A percentile compares a stretch with the other conserved stretches of the same genome.
These are phyloP conservation scores for Fimicolochytrium jonesii DNA, from an alignment of 192 early-diverging fungal species.

Conservation along the genomic window DNA sequence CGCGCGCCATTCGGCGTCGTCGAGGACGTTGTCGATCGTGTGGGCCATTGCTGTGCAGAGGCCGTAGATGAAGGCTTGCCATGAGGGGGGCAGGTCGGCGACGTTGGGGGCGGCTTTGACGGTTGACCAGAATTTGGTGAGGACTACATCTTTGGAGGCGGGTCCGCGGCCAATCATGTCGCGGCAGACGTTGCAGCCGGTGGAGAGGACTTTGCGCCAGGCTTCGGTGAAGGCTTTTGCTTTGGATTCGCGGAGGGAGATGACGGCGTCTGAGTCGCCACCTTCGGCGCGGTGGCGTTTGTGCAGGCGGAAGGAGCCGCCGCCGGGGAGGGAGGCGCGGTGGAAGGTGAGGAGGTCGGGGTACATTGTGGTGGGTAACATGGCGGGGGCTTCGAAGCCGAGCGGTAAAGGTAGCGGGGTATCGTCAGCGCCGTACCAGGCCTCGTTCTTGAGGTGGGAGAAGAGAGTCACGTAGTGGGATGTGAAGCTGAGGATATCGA, in stretches of 20 bases:
- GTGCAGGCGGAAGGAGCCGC: constrained; percentile 21
- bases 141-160: background rate
- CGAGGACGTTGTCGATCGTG: constrained; percentile 30
- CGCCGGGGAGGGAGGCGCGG: constrained; percentile 18
- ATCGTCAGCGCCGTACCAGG: constrained; percentile 19
- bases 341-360: constrained; percentile 14
- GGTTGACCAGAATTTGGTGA: constrained; percentile 5
- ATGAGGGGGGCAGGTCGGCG: constrained; percentile 11
- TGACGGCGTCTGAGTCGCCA: background rate
- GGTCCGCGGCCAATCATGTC: background rate
- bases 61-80: constrained; percentile 16
- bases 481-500: constrained; percentile 31
- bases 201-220: constrained; percentile 6
- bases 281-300: constrained; percentile 6
- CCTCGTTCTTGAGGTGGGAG: constrained; percentile 24
- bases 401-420: background rate
- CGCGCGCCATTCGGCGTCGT: constrained; percentile 28
- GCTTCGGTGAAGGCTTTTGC: constrained; percentile 12
- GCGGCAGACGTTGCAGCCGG: constrained; percentile 4
- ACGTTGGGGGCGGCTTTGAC: constrained; percentile 7
- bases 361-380: constrained; percentile 14
- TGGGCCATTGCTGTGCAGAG: constrained; percentile 18
- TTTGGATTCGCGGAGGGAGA: constrained; percentile 13
- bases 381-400: background rate
- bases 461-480: constrained; percentile 22